These are phyloP conservation scores for Boletus insuetus DNA, from an alignment of 768 basidiomycete species.

Conservation along the genomic window DNA sequence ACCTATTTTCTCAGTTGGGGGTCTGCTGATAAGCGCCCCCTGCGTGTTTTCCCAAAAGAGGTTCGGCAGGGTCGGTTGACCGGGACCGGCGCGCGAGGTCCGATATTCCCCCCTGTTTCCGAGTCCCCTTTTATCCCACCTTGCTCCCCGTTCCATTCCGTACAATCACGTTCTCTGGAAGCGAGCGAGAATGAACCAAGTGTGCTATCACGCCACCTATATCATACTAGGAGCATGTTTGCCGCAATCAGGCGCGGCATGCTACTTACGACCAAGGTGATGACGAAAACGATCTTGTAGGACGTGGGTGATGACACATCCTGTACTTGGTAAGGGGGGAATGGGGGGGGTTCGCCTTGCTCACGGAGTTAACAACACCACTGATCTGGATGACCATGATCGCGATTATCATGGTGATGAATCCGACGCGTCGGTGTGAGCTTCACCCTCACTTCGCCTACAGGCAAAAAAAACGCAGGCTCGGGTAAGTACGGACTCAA, in stretches of 20 bases:
- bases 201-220: background rate
- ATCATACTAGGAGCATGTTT: no score
- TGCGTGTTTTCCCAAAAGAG: background rate
- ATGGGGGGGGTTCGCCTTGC: no score
- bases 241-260: no score
- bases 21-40: background rate
- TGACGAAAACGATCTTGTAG: no score
- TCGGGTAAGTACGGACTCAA: constrained; percentile 1
- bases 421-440: constrained; percentile 12
- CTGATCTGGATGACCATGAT: background rate
- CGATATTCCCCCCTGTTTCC: background rate
- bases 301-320: no score
- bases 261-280: no score
- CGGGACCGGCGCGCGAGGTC: background rate
- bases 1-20: background rate
- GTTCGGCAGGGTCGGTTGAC: background rate
- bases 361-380: no score
- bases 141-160: background rate
- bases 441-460: constrained; percentile 23
- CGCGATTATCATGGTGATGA: background rate
- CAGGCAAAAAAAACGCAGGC: background rate
- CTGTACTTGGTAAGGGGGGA: no score
- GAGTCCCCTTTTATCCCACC: background rate
- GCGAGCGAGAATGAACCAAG: background rate
- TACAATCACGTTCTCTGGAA: background rate